Evolutionary conservation across 169 alveolate genomes (phyloP), one percentile per base, ranked within the genome.

Genomic region (Plasmodium inui): DNA sequence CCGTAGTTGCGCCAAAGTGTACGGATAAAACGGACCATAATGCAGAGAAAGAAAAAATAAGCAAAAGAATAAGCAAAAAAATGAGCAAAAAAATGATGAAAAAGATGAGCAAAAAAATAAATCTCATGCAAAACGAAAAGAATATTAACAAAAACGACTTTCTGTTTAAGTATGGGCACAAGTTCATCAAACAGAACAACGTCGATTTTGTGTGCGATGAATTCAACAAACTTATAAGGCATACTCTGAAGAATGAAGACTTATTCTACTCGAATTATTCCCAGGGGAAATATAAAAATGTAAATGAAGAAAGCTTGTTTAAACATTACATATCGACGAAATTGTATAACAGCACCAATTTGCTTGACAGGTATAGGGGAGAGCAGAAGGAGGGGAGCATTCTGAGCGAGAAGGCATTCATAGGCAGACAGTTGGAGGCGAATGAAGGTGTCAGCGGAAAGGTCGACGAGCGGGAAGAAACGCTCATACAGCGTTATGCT

Each of bases 171-270:
- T 12, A 22, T 39, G 7, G 55, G 32, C 79, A 73, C n/a, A 74
- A 86, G 67, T 1, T 86, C 46, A 74, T 8, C 26, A 39, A 41
- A 61, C 82, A 67, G 34, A 89, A 89, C n/a, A 89, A 44, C 30
- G 26, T 89, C 26, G 90, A 89, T 89, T 80, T 81, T 61, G 83
- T 89, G 71, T 89, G 94, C 72, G 83, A 89, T 78, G 84, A 89
- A 57, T 46, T 89, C 14, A 89, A 89, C 28, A 19, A 70, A 26
- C 61, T 81, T 44, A 89, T 89, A 39, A 81, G 80, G 72, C 39
- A 79, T 7, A 89, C 90, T 14, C 73, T 89, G 26, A 79, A 89
- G 32, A 89, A 37, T 89, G 94, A 89, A 89, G 19, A 67, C 26
- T 19, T 50, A 26, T 76, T 73, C 79, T 74, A 76, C 61, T 72